These are phyloP conservation scores for Lodderomyces jiufengensis DNA, from an alignment of 1,139 yeast species.

Conservation along the genomic window DNA sequence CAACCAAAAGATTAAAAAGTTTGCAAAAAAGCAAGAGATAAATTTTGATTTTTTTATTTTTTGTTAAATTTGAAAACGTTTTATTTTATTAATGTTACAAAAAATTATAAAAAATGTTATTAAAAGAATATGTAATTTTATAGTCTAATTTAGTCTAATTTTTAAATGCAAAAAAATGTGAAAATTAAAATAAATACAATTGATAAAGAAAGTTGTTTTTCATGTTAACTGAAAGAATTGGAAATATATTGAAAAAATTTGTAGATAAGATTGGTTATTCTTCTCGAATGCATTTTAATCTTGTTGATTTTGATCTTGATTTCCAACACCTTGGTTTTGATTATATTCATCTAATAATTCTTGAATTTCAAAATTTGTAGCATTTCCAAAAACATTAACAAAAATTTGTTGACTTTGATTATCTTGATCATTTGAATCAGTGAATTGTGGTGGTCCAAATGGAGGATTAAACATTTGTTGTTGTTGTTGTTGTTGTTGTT, in stretches of 20 bases:
- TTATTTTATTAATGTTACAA: not conserved
- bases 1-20: too few relatives aligned
- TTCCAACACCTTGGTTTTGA: not conserved
- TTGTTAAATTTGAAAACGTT: not conserved
- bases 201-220: too few relatives aligned
- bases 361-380: slow-evolving; percentile 2
- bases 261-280: too few relatives aligned
- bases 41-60: too few relatives aligned
- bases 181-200: too few relatives aligned
- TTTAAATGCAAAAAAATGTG: too few relatives aligned
- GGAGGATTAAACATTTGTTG: slow-evolving; percentile 2
- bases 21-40: too few relatives aligned
- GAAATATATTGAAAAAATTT: too few relatives aligned
- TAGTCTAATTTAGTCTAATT: too few relatives aligned
- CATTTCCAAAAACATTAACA: not conserved
- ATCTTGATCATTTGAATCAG: not conserved
- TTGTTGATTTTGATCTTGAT: slow-evolving; percentile 1
- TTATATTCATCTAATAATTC: slow-evolving; percentile 6
- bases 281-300: not conserved
- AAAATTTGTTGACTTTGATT: not conserved
- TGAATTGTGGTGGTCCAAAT: not conserved
- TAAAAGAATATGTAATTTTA: not conserved
- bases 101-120: not conserved
- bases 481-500: slow-evolving; percentile 3
- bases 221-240: too few relatives aligned